A percentile compares a stretch with the other conserved stretches of the same genome.
Conservation (phyloP, 495 filamentous ascomycete genomes). For the Podospora sp. region DNA sequence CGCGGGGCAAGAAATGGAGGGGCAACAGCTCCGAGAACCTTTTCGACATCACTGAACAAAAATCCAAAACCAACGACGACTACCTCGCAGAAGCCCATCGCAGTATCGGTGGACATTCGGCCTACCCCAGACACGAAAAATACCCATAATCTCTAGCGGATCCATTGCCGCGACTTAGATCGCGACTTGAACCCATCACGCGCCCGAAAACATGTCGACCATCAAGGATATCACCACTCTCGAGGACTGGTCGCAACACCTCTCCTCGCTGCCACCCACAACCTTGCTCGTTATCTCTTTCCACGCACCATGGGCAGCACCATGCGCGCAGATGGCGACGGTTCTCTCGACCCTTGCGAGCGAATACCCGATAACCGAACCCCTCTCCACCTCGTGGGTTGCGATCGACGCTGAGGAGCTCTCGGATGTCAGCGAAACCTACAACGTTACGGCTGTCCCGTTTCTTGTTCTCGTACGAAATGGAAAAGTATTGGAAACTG, state of each 20-base stretch:
- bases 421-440: slow-evolving; percentile 80
- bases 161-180: slow-evolving; percentile 1
- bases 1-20: slow-evolving; percentile 5
- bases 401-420: slow-evolving; percentile 88
- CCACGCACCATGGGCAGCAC: slow-evolving; percentile 95
- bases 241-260: slow-evolving; percentile 65
- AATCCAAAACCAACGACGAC: not conserved
- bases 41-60: not conserved
- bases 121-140: not conserved
- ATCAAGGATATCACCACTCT: slow-evolving; percentile 73
- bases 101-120: not conserved
- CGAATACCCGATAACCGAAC: slow-evolving; percentile 69
- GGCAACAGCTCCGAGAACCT: slow-evolving; percentile 8
- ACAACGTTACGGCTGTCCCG: slow-evolving; percentile 92
- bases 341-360: slow-evolving; percentile 81
- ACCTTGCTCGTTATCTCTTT: slow-evolving; percentile 85
- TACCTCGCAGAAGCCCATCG: not conserved
- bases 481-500: slow-evolving; percentile 70
- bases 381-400: slow-evolving; percentile 75
- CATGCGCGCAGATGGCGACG: slow-evolving; percentile 89
- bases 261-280: slow-evolving; percentile 63
- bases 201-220: slow-evolving; percentile 60
- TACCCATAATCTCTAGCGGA: not conserved
- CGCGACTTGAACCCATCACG: not conserved
- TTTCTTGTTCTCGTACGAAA: slow-evolving; percentile 80